Evolutionary conservation across 306 rosid genomes (phyloP).

Genomic region (Malus sieversii): DNA sequence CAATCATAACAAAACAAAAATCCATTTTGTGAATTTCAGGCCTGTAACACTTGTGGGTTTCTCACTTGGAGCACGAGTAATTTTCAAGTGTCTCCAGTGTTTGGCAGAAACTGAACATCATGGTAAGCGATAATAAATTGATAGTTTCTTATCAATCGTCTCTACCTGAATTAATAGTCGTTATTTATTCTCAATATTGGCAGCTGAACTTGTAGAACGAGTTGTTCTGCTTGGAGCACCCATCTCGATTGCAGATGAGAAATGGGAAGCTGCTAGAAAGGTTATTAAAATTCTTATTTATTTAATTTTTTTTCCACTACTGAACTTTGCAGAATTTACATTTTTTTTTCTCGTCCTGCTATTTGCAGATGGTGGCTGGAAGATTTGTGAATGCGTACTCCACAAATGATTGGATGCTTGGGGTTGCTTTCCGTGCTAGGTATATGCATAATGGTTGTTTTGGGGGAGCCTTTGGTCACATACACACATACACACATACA

Average conservation of each 20-base stretch:
- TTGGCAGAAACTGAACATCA: constrained; percentile 32
- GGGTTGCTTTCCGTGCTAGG: constrained; percentile 53
- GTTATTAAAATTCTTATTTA: constrained; percentile 5
- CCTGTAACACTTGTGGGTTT: constrained; percentile 50
- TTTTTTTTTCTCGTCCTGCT: neutral
- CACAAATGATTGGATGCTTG: constrained; percentile 48
- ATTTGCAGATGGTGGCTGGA: constrained; percentile 48
- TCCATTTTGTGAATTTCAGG: constrained; percentile 22
- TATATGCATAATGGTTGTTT: constrained; percentile 6
- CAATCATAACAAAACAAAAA: neutral
- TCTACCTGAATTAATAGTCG: neutral
- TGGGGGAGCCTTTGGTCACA: neutral
- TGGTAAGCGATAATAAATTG: constrained; percentile 14
- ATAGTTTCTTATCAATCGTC: neutral
- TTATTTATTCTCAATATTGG: constrained; percentile 3
- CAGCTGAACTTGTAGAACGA: constrained; percentile 44
- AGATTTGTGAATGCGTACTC: constrained; percentile 45
- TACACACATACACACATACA: too few species aligned
- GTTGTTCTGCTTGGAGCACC: constrained; percentile 52
- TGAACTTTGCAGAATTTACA: neutral
- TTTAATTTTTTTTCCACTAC: neutral
- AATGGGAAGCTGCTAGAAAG: constrained; percentile 47
- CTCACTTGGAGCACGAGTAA: constrained; percentile 47
- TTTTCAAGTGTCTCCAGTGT: constrained; percentile 41
- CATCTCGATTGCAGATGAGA: constrained; percentile 40